Conservation (phyloP, 768 basidiomycete genomes). For the Mycena venus region DNA sequence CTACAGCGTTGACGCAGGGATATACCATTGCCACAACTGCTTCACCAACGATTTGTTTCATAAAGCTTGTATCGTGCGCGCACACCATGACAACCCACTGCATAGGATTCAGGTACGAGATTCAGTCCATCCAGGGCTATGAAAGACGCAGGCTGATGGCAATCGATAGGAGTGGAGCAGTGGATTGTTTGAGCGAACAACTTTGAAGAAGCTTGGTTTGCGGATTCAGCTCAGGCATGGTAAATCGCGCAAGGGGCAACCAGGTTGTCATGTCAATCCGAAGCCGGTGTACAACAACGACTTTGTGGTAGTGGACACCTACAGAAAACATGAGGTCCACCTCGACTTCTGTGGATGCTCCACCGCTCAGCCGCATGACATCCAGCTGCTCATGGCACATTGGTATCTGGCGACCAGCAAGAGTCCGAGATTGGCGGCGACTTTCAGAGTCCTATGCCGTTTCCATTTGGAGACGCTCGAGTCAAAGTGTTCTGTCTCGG, state of each 20-base stretch:
- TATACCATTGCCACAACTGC: conserved; percentile 31
- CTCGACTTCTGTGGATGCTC: conserved; percentile 31
- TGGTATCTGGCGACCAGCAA: conserved; percentile 25
- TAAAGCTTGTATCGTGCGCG: conserved; percentile 22
- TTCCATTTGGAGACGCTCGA: neutral
- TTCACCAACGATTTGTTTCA: conserved; percentile 28
- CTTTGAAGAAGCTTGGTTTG: conserved; percentile 32
- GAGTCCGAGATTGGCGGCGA: neutral
- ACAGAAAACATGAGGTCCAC: conserved; percentile 23
- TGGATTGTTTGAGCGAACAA: conserved; percentile 17
- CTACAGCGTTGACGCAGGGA: neutral
- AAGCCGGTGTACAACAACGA: neutral
- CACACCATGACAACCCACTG: conserved; percentile 21
- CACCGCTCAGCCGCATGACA: conserved; percentile 1
- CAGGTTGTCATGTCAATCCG: neutral
- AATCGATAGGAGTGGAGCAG: conserved; percentile 28
- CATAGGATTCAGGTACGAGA: conserved; percentile 29
- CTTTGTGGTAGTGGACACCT: conserved; percentile 27
- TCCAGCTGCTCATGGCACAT: conserved; percentile 17
- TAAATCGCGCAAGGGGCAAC: neutral
- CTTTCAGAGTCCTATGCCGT: neutral
- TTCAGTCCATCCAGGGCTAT: too few relatives aligned
- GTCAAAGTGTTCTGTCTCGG: neutral
- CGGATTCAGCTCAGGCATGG: conserved; percentile 33
- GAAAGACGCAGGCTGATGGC: too few relatives aligned